Conservation (phyloP, 1,139 yeast genomes). For the Zygosaccharomyces sapae region DNA sequence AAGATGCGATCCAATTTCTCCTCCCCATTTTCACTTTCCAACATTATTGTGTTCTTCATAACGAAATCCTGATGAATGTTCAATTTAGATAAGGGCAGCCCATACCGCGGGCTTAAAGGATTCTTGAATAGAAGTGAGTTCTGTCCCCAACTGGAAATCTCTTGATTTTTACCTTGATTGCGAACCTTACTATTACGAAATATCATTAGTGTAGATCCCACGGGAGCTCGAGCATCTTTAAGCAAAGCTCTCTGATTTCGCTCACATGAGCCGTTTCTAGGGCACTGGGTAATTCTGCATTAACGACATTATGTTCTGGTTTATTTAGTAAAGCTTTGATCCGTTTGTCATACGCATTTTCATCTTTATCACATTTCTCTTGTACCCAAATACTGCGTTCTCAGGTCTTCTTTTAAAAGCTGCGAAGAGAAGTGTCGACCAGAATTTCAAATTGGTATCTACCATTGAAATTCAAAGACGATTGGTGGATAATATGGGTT, state of each 20-base stretch:
- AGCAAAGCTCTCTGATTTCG: constrained; percentile 8
- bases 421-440: constrained; percentile 18
- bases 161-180: neutral
- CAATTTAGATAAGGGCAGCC: neutral
- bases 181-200: neutral
- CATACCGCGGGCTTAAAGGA: constrained; percentile 8
- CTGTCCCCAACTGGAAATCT: constrained; percentile 9
- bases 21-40: constrained; percentile 7
- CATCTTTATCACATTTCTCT: constrained; percentile 13
- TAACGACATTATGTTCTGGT: constrained; percentile 2
- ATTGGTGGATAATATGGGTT: neutral
- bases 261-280: neutral
- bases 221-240: constrained; percentile 8
- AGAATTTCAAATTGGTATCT: constrained; percentile 5
- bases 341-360: constrained; percentile 6
- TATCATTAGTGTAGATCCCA: neutral
- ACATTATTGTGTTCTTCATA: constrained; percentile 12
- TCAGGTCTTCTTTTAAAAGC: constrained; percentile 16
- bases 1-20: constrained; percentile 7
- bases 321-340: neutral
- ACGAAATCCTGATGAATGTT: neutral
- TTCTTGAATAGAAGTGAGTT: constrained; percentile 10
- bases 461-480: constrained; percentile 1
- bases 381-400: constrained; percentile 16
- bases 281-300: constrained; percentile 1